Base-by-base conservation (phyloP, 2,329 filamentous ascomycete genomes). In the Hirsutella rhossiliensis region DNA sequence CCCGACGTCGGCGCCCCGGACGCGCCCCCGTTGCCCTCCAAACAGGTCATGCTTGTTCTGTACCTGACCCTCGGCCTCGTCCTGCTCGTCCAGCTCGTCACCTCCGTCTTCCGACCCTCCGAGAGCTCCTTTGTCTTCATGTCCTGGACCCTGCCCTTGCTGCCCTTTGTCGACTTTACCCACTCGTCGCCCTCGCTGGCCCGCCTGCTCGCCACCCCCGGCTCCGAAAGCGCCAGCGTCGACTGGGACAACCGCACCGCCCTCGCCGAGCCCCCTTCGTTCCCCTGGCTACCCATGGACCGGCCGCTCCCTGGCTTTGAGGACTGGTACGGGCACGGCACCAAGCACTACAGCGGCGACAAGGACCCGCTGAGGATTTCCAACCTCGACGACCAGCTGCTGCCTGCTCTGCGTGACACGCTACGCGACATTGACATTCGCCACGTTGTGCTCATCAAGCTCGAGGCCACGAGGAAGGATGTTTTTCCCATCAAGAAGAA, bases 391-490 rank as follows among this genome's bases (percentile, higher is more conserved):
- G 52, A 64, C 11, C 53, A 55, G 0, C 40, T 68, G 1, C 47
- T 63, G 1, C 39, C 58, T 8, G 47, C 45, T 1, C 51, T 64
- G 3, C 50, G 50, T 2, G 49, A 47, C 8, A 54, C 52, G 36
- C 43, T 64, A 6, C 31, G 48, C 8, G 49, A 54, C 1, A 53
- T 67, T 7, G 57, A 60, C 11, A 63, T 71, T 43, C 65, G 66
- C 40, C 66, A 71, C 44, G 56, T 71, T 5, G 51, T 71, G 12
- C 47, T 69, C n/a, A 43, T 71, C 2, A 59, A 66, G n/a, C 54
- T 71, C 2, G 67, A 71, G 44, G 69, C 66, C 38, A 69, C 66
- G 0, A 59, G 67, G 18, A 63, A 63, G 4, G 67, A 71, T 41
- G 60, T 70, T 3, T 71, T 70, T 23, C 67, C 68, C 0, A 50